A percentile compares a stretch with the other conserved stretches of the same genome.
phyloP scores from a whole-genome alignment of 768 basidiomycete genomes.

The Strobilomyces echinocephalus region DNA sequence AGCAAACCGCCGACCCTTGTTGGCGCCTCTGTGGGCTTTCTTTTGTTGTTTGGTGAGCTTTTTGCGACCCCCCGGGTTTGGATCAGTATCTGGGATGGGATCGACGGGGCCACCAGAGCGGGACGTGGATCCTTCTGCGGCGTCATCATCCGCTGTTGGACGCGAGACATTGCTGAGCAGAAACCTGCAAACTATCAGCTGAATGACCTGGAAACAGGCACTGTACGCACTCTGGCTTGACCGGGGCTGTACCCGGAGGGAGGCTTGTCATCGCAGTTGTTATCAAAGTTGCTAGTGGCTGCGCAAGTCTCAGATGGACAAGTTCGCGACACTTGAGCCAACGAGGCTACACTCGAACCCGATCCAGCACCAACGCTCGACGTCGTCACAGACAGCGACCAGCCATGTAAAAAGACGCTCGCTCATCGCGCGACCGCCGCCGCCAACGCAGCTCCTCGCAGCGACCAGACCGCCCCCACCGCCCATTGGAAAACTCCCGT shows the following conservation, averaged over 20 bases:
- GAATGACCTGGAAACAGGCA: neutral
- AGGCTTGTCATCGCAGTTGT: constrained; percentile 5
- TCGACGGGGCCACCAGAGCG: constrained; percentile 19
- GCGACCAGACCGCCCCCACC: constrained; percentile 26
- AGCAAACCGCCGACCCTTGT: constrained; percentile 77
- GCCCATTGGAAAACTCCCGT: constrained; percentile 75
- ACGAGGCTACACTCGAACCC: constrained; percentile 44
- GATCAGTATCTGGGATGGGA: constrained; percentile 33
- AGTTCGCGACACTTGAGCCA: constrained; percentile 82
- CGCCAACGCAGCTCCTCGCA: neutral
- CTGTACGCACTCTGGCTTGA: constrained; percentile 47
- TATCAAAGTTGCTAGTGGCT: constrained; percentile 6
- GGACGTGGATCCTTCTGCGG: constrained; percentile 57
- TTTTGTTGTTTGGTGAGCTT: constrained; percentile 59
- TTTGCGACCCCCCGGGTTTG: constrained; percentile 29
- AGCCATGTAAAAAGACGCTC: constrained; percentile 15
- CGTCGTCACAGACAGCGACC: neutral
- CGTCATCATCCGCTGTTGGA: constrained; percentile 47
- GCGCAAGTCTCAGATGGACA: constrained; percentile 55
- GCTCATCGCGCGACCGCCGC: neutral
- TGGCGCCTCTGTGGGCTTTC: constrained; percentile 73
- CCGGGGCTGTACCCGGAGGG: constrained; percentile 45
- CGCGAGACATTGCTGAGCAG: constrained; percentile 30
- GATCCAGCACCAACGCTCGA: too few species aligned
- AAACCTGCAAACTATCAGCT: constrained; percentile 32